Evolutionary conservation across 2,329 filamentous ascomycete genomes (phyloP).

Genomic region (Xylaria sp.): DNA sequence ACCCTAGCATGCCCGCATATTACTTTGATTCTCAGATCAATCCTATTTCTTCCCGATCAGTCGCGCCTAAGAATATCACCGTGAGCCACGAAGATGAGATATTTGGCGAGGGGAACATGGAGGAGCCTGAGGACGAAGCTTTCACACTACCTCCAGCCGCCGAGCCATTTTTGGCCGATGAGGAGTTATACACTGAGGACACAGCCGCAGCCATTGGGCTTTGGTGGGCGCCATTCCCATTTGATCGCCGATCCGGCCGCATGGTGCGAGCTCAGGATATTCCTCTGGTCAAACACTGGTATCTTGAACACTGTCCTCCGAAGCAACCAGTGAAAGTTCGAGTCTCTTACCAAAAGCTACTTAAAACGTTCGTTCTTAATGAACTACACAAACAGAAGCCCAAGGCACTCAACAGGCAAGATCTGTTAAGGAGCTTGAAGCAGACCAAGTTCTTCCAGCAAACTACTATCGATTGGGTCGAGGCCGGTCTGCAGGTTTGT

Average conservation of each 20-base stretch:
- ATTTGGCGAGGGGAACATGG: slow-evolving; percentile 82
- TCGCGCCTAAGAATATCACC: slow-evolving; percentile 93
- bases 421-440: slow-evolving; percentile 88
- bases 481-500: slow-evolving; percentile 97
- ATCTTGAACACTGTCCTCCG: slow-evolving; percentile 92
- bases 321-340: slow-evolving; percentile 93
- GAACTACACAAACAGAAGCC: slow-evolving; percentile 96
- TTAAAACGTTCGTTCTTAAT: slow-evolving; percentile 96
- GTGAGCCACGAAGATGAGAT: slow-evolving; percentile 93
- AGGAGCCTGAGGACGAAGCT: slow-evolving; percentile 79
- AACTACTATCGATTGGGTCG: slow-evolving; percentile 99
- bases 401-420: slow-evolving; percentile 95
- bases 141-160: slow-evolving; percentile 84
- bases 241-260: slow-evolving; percentile 89
- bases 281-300: slow-evolving; percentile 97
- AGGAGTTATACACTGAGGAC: slow-evolving; percentile 88
- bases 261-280: slow-evolving; percentile 99
- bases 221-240: slow-evolving; percentile 98
- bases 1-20: slow-evolving; percentile 90
- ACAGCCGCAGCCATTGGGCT: slow-evolving; percentile 91
- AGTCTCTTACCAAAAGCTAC: slow-evolving; percentile 96
- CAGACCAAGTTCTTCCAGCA: slow-evolving; percentile 99
- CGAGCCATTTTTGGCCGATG: slow-evolving; percentile 89
- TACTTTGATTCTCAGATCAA: slow-evolving; percentile 99
- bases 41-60: slow-evolving; percentile 93